phyloP scores from a whole-genome alignment of 108 stramenopile genomes.

The Bacterosira constricta region DNA sequence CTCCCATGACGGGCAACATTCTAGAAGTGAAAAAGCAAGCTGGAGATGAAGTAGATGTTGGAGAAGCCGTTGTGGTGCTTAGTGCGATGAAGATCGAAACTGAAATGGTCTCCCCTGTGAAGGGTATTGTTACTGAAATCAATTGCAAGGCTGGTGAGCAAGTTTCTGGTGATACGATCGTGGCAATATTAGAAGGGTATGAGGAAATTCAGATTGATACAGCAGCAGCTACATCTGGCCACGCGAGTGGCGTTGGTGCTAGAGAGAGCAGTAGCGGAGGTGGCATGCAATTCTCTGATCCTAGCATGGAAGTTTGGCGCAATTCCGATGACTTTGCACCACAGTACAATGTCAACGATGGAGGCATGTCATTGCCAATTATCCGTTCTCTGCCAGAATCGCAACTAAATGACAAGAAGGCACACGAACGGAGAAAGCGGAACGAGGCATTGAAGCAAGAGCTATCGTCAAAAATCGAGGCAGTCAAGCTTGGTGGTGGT shows the following conservation, averaged over 20 bases:
- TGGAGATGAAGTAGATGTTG: slow-evolving; percentile 70
- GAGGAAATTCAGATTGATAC: slow-evolving; percentile 39
- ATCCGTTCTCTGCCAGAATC: slow-evolving; percentile 31
- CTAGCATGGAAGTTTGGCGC: slow-evolving; percentile 43
- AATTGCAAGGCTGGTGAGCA: slow-evolving; percentile 58
- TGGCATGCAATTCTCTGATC: slow-evolving; percentile 19
- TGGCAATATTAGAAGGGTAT: slow-evolving; percentile 59
- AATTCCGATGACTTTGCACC: slow-evolving; percentile 34
- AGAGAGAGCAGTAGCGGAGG: background rate
- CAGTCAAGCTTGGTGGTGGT: slow-evolving; percentile 62
- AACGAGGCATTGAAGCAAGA: slow-evolving; percentile 35
- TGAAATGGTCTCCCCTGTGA: slow-evolving; percentile 62
- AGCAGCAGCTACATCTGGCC: background rate
- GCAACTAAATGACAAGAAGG: slow-evolving; percentile 37
- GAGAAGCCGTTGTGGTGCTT: slow-evolving; percentile 76
- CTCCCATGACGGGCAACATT: slow-evolving; percentile 83
- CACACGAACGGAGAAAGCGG: slow-evolving; percentile 29
- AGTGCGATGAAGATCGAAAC: slow-evolving; percentile 91
- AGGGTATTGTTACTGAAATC: slow-evolving; percentile 57
- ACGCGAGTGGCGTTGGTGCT: background rate
- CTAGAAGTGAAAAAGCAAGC: slow-evolving; percentile 60
- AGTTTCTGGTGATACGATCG: slow-evolving; percentile 58
- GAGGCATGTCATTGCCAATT: slow-evolving; percentile 24
- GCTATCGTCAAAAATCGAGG: slow-evolving; percentile 17
- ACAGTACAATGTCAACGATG: slow-evolving; percentile 25